Evolutionary conservation across 2,329 filamentous ascomycete genomes (phyloP).

Genomic region (Allantophomopsis cytisporea): DNA sequence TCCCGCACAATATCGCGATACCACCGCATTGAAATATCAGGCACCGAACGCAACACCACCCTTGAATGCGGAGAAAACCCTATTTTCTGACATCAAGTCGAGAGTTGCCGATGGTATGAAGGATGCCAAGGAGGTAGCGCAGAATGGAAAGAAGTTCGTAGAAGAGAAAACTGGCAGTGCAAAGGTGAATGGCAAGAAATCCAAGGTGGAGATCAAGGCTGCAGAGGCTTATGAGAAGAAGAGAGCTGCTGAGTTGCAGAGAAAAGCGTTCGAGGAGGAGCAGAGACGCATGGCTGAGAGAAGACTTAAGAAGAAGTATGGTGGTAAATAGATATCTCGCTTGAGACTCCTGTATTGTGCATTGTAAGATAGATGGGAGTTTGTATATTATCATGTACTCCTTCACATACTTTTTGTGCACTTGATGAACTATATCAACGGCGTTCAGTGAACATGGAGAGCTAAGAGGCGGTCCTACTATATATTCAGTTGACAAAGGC

Average conservation of each 20-base stretch:
- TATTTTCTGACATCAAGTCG: too few species aligned
- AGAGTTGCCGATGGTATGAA: constrained; percentile 14
- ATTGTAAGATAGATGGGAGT: background rate
- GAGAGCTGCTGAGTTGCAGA: constrained; percentile 6
- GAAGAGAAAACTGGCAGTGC: constrained; percentile 15
- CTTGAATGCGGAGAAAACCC: constrained; percentile 1
- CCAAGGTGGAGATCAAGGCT: constrained; percentile 5
- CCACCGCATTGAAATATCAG: too few species aligned
- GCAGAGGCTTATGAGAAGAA: constrained; percentile 10
- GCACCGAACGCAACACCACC: background rate
- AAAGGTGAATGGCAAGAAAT: constrained; percentile 10
- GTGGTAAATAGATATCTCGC: background rate
- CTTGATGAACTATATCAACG: too few species aligned
- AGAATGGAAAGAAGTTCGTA: constrained; percentile 17
- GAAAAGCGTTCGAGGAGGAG: constrained; percentile 3
- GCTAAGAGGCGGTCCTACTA: too few species aligned
- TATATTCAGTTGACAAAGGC: too few species aligned
- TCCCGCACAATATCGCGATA: background rate
- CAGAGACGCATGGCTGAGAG: constrained; percentile 3
- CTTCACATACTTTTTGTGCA: background rate
- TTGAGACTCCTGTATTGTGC: background rate
- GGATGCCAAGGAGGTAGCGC: constrained; percentile 15
- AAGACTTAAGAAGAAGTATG: constrained; percentile 2
- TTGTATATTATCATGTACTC: background rate
- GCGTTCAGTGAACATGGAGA: too few species aligned